These are phyloP conservation scores for Mucor mucedo DNA, from an alignment of 371 early-diverging fungal species.

Conservation along the genomic window DNA sequence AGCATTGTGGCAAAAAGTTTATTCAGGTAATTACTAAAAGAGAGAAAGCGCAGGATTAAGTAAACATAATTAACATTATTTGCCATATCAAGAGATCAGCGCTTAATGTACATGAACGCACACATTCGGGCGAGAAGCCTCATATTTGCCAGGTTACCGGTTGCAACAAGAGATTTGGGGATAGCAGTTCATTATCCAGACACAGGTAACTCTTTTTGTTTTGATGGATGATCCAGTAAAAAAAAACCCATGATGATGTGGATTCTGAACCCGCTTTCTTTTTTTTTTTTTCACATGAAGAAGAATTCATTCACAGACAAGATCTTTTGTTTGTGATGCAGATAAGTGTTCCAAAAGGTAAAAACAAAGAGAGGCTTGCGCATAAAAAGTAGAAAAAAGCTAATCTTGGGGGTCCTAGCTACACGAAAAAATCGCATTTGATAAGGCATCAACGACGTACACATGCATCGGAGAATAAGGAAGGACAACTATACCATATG, in stretches of 20 bases:
- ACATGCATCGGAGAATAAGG: not conserved
- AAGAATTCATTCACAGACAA: slow-evolving; percentile 21
- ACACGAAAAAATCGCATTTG: slow-evolving; percentile 15
- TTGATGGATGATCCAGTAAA: not conserved
- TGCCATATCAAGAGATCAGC: slow-evolving; percentile 22
- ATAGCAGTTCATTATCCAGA: slow-evolving; percentile 36
- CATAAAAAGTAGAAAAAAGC: too few species aligned
- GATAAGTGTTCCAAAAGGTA: slow-evolving; percentile 16
- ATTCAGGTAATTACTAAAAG: slow-evolving; percentile 28
- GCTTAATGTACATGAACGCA: slow-evolving; percentile 23
- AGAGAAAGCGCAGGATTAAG: not conserved
- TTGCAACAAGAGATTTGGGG: slow-evolving; percentile 33
- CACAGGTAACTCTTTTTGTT: slow-evolving; percentile 21
- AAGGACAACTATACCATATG: not conserved
- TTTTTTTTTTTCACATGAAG: slow-evolving; percentile 1
- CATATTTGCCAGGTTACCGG: slow-evolving; percentile 28
- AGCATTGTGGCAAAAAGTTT: slow-evolving; percentile 32
- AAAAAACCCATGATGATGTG: slow-evolving; percentile 1
- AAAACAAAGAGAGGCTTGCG: too few species aligned
- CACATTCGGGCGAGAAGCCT: slow-evolving; percentile 35
- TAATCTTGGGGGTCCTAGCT: not conserved
- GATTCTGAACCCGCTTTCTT: too few species aligned
- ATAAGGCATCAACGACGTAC: slow-evolving; percentile 14
- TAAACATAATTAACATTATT: not conserved
- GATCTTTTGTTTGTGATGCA: slow-evolving; percentile 14